Evolutionary conservation across 75 land plant species (phyloP), one percentile per base, ranked within the genome.

Genomic region (Sequoia sempervirens): DNA sequence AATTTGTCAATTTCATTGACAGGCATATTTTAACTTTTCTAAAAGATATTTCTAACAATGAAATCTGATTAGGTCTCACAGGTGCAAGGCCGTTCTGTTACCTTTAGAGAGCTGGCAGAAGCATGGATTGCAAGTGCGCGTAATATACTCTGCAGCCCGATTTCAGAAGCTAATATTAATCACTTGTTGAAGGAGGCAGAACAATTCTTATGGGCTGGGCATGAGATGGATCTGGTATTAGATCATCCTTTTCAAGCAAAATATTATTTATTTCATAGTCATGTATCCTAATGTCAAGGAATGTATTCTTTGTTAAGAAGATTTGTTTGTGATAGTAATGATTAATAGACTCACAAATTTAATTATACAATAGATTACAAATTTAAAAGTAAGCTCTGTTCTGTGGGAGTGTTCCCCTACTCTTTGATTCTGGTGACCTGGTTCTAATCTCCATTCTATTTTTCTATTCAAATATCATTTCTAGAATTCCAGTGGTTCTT

Each of bases 121-220:
- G 87, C 87, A 36, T 97, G 99, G 99, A 54, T 94, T 47, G 68
- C 52, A 3, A 85, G 75, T 30, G 83, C 94, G 26, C 17, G 53
- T 54, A 83, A 83, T 53, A 82, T 89, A 64, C 76, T 90, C 23
- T 64, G 86, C 81, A 84, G 34, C 41, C 89, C 92, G 18, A 92
- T 86, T 36, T 84, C 89, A 20, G 79, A 83, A 34, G 75, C 72
- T 81, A 85, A 84, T 75, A 88, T 85, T 87, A 84, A 75, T 50
- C 79, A 75, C 50, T 83, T 88, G 1, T 85, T 97, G 50, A 86
- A 76, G 75, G 90, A 97, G 87, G 90, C 96, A 54, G 95, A 96
- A 81, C 98, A 97, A 68, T 97, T 97, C 80, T 85, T 97, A 72
- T 97, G 99, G 99, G 96, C 92, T 84, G 98, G 96, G 41, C 90